Percentiles rank a stretch among this genome's conserved stretches.
phyloP scores from a whole-genome alignment of 2,329 filamentous ascomycete species.

The Blastomyces silverae region DNA sequence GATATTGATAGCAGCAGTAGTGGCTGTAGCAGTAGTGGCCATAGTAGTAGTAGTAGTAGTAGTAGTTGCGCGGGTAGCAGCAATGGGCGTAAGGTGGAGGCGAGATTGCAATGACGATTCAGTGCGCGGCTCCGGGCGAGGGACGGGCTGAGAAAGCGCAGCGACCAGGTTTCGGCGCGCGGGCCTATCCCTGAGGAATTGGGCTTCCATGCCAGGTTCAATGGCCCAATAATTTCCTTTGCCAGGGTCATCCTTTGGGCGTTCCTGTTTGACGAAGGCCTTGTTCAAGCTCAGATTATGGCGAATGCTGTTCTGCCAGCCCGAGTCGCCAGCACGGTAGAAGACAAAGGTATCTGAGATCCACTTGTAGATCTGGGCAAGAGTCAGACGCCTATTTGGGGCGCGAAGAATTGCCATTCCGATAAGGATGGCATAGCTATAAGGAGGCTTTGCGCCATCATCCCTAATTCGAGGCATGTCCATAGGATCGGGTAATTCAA shows the following conservation, averaged over 20 bases:
- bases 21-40: conserved; percentile 20
- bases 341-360: conserved; percentile 92
- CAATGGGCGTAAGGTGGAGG: conserved; percentile 21
- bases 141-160: conserved; percentile 33
- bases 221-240: conserved; percentile 98
- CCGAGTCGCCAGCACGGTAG: conserved; percentile 75
- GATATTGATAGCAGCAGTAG: conserved; percentile 22
- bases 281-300: conserved; percentile 98
- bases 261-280: conserved; percentile 89
- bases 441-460: conserved; percentile 79
- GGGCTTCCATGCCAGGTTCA: conserved; percentile 76
- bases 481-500: conserved; percentile 60
- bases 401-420: conserved; percentile 94
- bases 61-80: conserved; percentile 27
- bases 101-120: conserved; percentile 28
- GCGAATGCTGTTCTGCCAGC: conserved; percentile 98
- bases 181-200: conserved; percentile 84
- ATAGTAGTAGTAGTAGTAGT: conserved; percentile 14
- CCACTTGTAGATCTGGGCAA: conserved; percentile 98
- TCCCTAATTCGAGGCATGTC: conserved; percentile 79
- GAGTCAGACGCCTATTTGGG: conserved; percentile 71
- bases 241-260: conserved; percentile 92
- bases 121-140: conserved; percentile 25
- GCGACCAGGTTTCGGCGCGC: conserved; percentile 42
- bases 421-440: conserved; percentile 92